Base-by-base conservation (phyloP, 2,329 filamentous ascomycete species). In the Zymoseptoria tritici region DNA sequence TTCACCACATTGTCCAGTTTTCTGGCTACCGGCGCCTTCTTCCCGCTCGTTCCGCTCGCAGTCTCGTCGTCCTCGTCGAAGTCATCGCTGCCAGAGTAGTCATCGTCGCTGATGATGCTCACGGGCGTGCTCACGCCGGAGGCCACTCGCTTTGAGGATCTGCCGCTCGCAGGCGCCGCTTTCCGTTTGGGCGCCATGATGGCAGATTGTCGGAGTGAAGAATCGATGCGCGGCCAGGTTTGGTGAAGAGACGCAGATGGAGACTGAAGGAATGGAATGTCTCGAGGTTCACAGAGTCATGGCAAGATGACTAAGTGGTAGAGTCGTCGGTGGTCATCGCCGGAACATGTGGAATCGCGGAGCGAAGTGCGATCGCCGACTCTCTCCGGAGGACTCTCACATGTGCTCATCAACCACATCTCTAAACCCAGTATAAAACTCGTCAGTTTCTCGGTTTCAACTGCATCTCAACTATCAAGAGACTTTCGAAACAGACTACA, bases 41-140 rank as follows among this genome's bases (percentile, higher is more conserved):
- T 62, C 60, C 49, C 62, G 52, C 53, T 65, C 59, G 11, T 52
- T 54, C 22, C 60, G 57, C 42, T 66, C 62, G 55, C 57, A 77
- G 67, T 63, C 73, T 77, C 64, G 49, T 66, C 65, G 31, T 65
- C 57, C 11, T 61, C 64, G 21, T 69, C 66, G 21, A 68, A 64
- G 29, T 59, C 70, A 24, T 64, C 63, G 36, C 64, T 67, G 53
- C 80, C 80, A 22, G 80, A 81, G 70, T 81, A 85, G 64, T 85
- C 83, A 68, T 84, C 82, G 64, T 80, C 79, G 72, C 82, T 84
- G 56, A 73, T 75, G 59, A 81, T 77, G 74, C 70, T 76, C 67
- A 72, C 73, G 67, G 72, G 77, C 69, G 79, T 74, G 56, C 68
- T 68, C 52, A 71, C 67, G 63, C 75, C 75, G 64, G 75, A 76